Conservation (phyloP, 257 asterid genomes). For the Thymus quinquecostatus region DNA sequence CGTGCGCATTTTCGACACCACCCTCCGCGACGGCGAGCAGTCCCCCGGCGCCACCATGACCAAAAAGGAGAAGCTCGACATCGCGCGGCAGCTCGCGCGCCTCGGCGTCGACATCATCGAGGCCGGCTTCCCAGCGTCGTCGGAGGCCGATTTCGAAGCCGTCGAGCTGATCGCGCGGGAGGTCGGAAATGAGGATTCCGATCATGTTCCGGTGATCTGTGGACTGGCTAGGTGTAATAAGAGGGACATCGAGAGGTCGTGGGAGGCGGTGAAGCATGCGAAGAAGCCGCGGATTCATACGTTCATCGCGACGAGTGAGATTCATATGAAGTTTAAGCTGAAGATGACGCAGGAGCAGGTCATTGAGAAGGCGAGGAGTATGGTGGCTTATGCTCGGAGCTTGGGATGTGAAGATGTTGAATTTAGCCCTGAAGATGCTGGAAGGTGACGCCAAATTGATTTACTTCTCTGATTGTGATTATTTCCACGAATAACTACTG, state of each 20-base stretch:
- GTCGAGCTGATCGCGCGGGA: conserved; percentile 79
- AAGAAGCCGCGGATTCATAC: conserved; percentile 91
- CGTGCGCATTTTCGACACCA: conserved; percentile 90
- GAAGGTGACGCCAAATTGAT: conserved; percentile 60
- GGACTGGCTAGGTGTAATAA: conserved; percentile 92
- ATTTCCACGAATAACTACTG: background rate
- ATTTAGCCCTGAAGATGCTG: conserved; percentile 98
- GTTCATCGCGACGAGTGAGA: conserved; percentile 94
- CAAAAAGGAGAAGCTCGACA: conserved; percentile 82
- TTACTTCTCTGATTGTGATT: conserved; percentile 10
- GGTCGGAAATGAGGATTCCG: conserved; percentile 57
- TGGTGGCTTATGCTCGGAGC: conserved; percentile 88
- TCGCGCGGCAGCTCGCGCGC: conserved; percentile 82
- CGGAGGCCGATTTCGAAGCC: conserved; percentile 88
- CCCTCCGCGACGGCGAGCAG: conserved; percentile 98
- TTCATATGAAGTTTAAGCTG: conserved; percentile 88
- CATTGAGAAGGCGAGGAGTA: conserved; percentile 80
- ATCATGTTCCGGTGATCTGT: conserved; percentile 84
- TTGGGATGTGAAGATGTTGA: conserved; percentile 94
- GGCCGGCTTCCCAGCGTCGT: conserved; percentile 96
- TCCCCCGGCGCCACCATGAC: conserved; percentile 99
- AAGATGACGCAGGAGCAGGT: conserved; percentile 79
- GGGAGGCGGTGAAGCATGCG: conserved; percentile 94
- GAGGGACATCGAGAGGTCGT: conserved; percentile 84
- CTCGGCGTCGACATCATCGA: conserved; percentile 95